Conservation (phyloP, 805 yeast species). For the Candida koratica region DNA sequence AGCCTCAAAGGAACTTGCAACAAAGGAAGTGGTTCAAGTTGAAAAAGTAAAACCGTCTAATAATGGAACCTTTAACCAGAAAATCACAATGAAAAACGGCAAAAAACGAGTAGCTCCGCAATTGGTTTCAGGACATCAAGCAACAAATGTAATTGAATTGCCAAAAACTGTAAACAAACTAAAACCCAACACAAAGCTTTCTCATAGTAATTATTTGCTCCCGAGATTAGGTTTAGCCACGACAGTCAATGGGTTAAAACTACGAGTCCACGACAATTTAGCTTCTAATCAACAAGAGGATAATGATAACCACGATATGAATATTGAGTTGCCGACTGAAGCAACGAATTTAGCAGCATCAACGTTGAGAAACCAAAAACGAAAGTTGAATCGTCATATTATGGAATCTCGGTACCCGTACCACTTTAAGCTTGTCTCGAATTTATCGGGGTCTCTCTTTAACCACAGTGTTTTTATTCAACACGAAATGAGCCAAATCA, state of each 20-base stretch:
- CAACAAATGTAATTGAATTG: constrained; percentile 6
- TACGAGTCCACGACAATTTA: constrained; percentile 15
- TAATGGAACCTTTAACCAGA: constrained; percentile 24
- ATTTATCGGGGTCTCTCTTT: constrained; percentile 35
- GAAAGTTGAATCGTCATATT: constrained; percentile 25
- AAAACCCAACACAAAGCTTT: constrained; percentile 29
- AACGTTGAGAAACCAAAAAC: constrained; percentile 31
- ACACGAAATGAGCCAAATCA: constrained; percentile 27
- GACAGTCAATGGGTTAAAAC: constrained; percentile 53
- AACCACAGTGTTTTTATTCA: constrained; percentile 29
- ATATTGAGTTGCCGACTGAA: constrained; percentile 20
- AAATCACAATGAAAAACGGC: constrained; percentile 66
- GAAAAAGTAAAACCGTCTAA: not conserved
- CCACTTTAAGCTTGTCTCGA: constrained; percentile 32
- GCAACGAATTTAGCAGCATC: constrained; percentile 25
- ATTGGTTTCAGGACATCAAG: constrained; percentile 45
- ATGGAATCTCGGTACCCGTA: constrained; percentile 34
- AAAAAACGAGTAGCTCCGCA: constrained; percentile 73
- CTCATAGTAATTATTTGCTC: constrained; percentile 45
- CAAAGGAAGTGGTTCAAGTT: not conserved
- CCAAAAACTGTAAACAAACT: constrained; percentile 17
- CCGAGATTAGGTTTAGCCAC: constrained; percentile 67
- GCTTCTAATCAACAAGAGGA: constrained; percentile 30
- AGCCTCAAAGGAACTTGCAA: not conserved
- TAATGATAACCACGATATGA: constrained; percentile 50